Evolutionary conservation across 73 alveolate genomes (phyloP).

Genomic region (Breviolum minutum): DNA sequence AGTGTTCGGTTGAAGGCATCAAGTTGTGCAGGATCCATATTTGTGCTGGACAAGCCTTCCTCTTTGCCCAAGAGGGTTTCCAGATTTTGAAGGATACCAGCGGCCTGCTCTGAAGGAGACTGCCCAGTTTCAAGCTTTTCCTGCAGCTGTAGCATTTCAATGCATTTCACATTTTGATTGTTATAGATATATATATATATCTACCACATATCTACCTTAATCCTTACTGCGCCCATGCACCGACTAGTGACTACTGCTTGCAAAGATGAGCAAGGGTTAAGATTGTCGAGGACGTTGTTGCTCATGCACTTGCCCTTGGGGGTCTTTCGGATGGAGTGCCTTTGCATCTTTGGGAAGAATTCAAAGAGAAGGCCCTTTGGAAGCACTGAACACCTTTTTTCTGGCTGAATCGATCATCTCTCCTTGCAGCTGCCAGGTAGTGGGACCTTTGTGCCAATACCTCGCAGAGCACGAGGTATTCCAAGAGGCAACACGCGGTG

Average conservation of each 20-base stretch:
- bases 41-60: conserved; percentile 83
- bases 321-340: conserved; percentile 54
- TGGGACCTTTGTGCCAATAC: conserved; percentile 55
- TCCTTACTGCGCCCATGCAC: no score
- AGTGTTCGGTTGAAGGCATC: no score
- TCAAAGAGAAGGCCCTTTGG: conserved; percentile 59
- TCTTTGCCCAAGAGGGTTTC: conserved; percentile 70
- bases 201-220: neutral
- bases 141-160: neutral
- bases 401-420: neutral
- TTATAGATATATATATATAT: no score
- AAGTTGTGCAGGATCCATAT: conserved; percentile 51
- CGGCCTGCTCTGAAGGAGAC: conserved; percentile 53
- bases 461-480: conserved; percentile 2
- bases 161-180: neutral
- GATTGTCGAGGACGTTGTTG: conserved; percentile 34
- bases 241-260: no score
- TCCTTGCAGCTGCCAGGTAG: conserved; percentile 25
- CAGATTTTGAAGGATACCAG: conserved; percentile 61
- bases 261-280: no score
- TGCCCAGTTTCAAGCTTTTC: neutral
- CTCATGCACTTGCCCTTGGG: conserved; percentile 46
- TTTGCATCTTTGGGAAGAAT: conserved; percentile 52
- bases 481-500: neutral
- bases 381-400: neutral